Conservation (phyloP, 805 yeast genomes). For the Zygosaccharomyces bisporus region DNA sequence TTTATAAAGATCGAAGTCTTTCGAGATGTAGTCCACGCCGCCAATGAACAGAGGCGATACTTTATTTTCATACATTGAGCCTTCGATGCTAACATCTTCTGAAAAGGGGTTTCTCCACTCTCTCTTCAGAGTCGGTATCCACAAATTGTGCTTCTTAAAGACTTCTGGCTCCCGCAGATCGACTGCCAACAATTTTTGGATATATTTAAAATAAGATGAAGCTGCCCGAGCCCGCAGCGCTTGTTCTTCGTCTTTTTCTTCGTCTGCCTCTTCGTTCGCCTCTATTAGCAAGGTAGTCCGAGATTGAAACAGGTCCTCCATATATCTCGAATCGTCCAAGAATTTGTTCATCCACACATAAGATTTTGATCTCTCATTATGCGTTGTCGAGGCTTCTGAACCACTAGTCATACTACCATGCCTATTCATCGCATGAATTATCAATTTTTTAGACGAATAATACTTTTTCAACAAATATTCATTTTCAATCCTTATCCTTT, state of each 20-base stretch:
- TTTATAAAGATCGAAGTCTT: conserved; percentile 24
- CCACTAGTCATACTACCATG: conserved; percentile 22
- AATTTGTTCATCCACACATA: conserved; percentile 18
- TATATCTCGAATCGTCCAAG: conserved; percentile 15
- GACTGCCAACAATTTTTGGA: conserved; percentile 23
- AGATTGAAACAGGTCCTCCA: conserved; percentile 17
- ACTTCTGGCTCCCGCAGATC: conserved; percentile 19
- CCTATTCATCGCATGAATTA: conserved; percentile 14
- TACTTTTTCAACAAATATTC: conserved; percentile 19
- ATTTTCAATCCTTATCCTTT: conserved; percentile 12
- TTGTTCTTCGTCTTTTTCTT: conserved; percentile 9
- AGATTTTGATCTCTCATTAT: conserved; percentile 16
- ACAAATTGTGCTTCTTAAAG: conserved; percentile 27
- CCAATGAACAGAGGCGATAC: conserved; percentile 27
- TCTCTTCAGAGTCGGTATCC: conserved; percentile 28
- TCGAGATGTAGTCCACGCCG: conserved; percentile 25
- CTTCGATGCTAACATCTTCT: background rate
- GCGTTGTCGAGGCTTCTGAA: conserved; percentile 18
- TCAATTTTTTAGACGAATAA: conserved; percentile 16
- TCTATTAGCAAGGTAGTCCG: background rate
- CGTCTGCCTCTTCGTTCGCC: conserved; percentile 3
- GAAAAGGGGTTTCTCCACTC: conserved; percentile 12
- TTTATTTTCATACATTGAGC: conserved; percentile 13
- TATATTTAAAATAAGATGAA: conserved; percentile 23
- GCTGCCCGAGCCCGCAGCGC: conserved; percentile 11